phyloP scores from a whole-genome alignment of 306 rosid genomes.

The Vicia sativa region DNA sequence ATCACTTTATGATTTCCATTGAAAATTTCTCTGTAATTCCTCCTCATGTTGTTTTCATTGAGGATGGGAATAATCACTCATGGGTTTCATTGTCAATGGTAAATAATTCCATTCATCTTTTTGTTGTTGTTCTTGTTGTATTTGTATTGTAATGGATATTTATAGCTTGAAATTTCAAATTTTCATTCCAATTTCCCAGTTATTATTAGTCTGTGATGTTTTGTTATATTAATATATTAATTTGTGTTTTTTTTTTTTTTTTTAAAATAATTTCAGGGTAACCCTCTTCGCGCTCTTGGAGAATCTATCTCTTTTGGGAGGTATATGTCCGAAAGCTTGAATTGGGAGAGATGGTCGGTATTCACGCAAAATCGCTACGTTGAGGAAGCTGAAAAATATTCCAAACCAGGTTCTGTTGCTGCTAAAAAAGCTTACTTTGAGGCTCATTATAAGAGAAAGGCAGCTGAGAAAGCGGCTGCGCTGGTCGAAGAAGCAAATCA shows the following conservation, averaged over 20 bases:
- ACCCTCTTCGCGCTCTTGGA: slow-evolving; percentile 55
- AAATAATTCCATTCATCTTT: slow-evolving; percentile 39
- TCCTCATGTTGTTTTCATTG: slow-evolving; percentile 36
- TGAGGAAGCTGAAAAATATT: slow-evolving; percentile 79
- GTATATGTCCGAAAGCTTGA: slow-evolving; percentile 68
- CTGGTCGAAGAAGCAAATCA: slow-evolving; percentile 49
- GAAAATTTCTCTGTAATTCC: slow-evolving; percentile 24
- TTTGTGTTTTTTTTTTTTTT: not conserved
- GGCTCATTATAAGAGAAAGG: slow-evolving; percentile 86
- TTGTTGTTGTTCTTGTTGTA: slow-evolving; percentile 1
- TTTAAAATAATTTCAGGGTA: slow-evolving; percentile 56
- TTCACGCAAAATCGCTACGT: slow-evolving; percentile 81
- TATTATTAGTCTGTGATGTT: not conserved
- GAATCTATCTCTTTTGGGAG: slow-evolving; percentile 92
- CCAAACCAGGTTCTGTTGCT: slow-evolving; percentile 94
- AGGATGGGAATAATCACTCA: slow-evolving; percentile 20
- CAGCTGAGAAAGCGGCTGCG: slow-evolving; percentile 67
- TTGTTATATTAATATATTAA: not conserved
- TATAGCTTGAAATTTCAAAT: slow-evolving; percentile 2
- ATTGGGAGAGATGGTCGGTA: slow-evolving; percentile 89
- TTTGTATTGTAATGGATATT: not conserved
- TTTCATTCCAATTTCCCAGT: not conserved
- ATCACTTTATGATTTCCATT: slow-evolving; percentile 24
- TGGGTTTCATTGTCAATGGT: slow-evolving; percentile 45
- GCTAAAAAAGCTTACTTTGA: slow-evolving; percentile 88